phyloP scores from a whole-genome alignment of 331 rosid species.

The Pyrus hybrid region DNA sequence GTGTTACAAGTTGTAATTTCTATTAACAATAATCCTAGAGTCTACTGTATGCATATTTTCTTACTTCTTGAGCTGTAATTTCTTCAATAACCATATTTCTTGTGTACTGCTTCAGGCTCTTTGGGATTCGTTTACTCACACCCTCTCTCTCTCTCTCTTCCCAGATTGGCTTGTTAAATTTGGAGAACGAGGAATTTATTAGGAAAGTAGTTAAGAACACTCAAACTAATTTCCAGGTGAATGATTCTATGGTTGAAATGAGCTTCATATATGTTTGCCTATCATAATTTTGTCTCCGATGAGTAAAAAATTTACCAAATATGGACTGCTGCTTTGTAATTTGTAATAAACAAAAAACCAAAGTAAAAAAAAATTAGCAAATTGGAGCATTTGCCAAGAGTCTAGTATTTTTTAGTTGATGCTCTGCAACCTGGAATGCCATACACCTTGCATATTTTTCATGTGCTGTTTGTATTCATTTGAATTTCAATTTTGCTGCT shows the following conservation, averaged over 20 bases:
- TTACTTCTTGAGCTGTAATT: neutral
- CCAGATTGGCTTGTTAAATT: conserved; percentile 84
- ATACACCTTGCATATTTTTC: neutral
- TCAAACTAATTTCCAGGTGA: conserved; percentile 70
- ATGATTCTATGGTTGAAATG: conserved; percentile 9
- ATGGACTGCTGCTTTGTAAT: neutral
- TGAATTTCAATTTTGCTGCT: neutral
- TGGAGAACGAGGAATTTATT: conserved; percentile 75
- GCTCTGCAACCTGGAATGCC: neutral
- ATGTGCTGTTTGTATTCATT: neutral
- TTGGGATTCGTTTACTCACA: neutral
- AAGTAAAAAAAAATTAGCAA: neutral
- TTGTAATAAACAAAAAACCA: too few relatives aligned
- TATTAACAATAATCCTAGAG: neutral
- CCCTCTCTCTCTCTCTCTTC: neutral
- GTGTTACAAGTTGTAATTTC: neutral
- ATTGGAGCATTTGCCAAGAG: neutral
- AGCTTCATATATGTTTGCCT: neutral
- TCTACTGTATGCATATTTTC: neutral
- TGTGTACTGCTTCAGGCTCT: neutral
- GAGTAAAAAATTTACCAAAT: neutral
- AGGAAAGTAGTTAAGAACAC: conserved; percentile 60
- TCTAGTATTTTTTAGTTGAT: too few relatives aligned
- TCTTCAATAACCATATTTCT: neutral
- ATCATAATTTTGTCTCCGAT: neutral